Conservation (phyloP, 129 eudicot species). For the Flaveria trinervia region DNA sequence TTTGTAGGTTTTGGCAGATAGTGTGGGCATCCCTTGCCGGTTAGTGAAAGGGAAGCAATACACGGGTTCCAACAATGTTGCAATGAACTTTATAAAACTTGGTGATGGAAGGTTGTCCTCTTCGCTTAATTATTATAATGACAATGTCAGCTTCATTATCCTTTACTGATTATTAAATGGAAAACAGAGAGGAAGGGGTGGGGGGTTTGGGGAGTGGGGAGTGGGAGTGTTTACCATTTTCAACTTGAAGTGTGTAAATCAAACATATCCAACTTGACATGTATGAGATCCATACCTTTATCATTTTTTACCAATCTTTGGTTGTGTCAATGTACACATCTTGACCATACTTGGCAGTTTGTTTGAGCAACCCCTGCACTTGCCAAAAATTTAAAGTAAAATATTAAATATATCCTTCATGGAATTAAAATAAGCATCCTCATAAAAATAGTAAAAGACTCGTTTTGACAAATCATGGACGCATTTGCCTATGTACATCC, state of each 20-base stretch:
- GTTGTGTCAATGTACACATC: too few species aligned
- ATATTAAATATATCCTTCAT: too few species aligned
- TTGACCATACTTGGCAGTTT: too few species aligned
- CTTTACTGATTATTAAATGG: not conserved
- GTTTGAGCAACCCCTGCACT: too few species aligned
- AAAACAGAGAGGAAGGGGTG: too few species aligned
- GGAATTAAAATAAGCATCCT: too few species aligned
- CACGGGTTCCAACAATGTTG: slow-evolving; percentile 76
- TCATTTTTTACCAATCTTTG: too few species aligned
- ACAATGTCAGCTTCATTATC: not conserved
- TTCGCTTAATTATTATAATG: slow-evolving; percentile 4
- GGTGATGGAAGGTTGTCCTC: slow-evolving; percentile 68
- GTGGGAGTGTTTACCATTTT: not conserved
- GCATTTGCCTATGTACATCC: too few species aligned
- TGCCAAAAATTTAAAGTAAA: too few species aligned
- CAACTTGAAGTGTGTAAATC: slow-evolving; percentile 1
- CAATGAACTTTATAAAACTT: slow-evolving; percentile 69
- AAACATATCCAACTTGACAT: too few species aligned
- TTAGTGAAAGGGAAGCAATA: slow-evolving; percentile 88
- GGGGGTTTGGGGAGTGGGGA: not conserved
- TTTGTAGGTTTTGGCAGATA: slow-evolving; percentile 88
- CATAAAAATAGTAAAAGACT: too few species aligned
- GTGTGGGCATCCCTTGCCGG: slow-evolving; percentile 84
- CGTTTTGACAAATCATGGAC: too few species aligned
- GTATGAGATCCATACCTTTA: not conserved